phyloP scores from a whole-genome alignment of 306 rosid species.

The Lathyrus oleraceus region DNA sequence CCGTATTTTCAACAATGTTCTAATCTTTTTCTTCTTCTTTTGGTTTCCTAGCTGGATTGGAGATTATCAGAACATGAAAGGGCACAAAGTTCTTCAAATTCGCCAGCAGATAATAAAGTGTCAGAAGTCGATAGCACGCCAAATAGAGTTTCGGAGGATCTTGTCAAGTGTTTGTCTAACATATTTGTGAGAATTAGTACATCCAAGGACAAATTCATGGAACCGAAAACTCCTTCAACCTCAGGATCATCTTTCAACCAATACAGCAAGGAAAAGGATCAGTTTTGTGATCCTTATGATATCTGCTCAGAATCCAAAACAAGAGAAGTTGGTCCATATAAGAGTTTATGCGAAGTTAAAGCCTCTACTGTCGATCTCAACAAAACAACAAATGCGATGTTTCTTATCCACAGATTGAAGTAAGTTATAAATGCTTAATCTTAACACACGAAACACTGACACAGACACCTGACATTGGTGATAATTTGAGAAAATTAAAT shows the following conservation, averaged over 20 bases:
- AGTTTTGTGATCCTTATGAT: conserved; percentile 74
- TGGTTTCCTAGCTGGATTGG: conserved; percentile 59
- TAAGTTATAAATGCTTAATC: conserved; percentile 37
- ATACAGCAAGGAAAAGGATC: conserved; percentile 47
- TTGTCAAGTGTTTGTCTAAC: conserved; percentile 71
- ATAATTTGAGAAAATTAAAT: background rate
- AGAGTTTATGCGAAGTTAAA: conserved; percentile 59
- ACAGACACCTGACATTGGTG: background rate
- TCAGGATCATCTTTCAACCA: conserved; percentile 3
- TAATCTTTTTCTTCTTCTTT: conserved; percentile 1
- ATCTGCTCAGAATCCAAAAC: conserved; percentile 51
- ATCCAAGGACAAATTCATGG: conserved; percentile 58
- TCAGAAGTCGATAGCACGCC: conserved; percentile 61
- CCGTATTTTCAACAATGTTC: conserved; percentile 14
- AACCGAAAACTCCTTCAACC: conserved; percentile 37
- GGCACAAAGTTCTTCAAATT: conserved; percentile 58
- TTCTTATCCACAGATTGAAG: conserved; percentile 74
- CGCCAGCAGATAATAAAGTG: conserved; percentile 50
- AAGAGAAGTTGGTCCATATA: conserved; percentile 68
- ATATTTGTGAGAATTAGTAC: conserved; percentile 66
- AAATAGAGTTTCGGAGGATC: conserved; percentile 76
- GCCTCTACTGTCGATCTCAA: conserved; percentile 65
- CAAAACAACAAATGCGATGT: conserved; percentile 58
- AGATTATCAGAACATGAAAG: conserved; percentile 70
- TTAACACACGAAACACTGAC: background rate